These are phyloP conservation scores for Sporothrix globosa DNA, from an alignment of 2,329 filamentous ascomycete genomes.

Conservation along the genomic window DNA sequence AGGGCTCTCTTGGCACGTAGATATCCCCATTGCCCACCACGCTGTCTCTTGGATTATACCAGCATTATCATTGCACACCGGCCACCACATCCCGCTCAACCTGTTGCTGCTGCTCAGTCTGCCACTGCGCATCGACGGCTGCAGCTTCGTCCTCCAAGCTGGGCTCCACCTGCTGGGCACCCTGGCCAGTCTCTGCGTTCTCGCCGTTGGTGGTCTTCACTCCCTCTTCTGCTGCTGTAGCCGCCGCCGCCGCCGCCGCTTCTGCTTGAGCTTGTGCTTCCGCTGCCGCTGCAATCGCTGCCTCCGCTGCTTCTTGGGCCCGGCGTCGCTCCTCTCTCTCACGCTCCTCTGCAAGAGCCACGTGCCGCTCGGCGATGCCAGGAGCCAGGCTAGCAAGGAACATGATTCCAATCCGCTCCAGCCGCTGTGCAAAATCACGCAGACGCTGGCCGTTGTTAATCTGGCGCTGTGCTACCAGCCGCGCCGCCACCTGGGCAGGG, in stretches of 20 bases:
- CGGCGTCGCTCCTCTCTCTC: slow-evolving; percentile 52
- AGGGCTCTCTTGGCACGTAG: background rate
- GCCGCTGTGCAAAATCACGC: slow-evolving; percentile 54
- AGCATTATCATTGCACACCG: background rate
- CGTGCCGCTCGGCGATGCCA: slow-evolving; percentile 67
- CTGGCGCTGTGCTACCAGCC: slow-evolving; percentile 55
- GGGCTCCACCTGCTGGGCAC: background rate
- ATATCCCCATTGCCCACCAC: background rate
- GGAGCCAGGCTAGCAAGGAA: slow-evolving; percentile 69
- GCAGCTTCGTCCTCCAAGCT: background rate
- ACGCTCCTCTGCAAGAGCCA: slow-evolving; percentile 60
- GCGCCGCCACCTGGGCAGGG: slow-evolving; percentile 57
- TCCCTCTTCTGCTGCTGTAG: slow-evolving; percentile 37
- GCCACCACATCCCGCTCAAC: background rate
- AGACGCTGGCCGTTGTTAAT: slow-evolving; percentile 54
- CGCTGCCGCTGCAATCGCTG: slow-evolving; percentile 39
- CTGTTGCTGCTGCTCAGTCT: background rate
- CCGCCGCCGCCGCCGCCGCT: slow-evolving; percentile 42
- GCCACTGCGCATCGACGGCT: slow-evolving; percentile 14
- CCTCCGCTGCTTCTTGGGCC: slow-evolving; percentile 46
- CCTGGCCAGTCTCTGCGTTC: background rate
- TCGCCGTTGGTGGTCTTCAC: background rate
- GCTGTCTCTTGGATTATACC: background rate
- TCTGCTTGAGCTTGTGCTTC: slow-evolving; percentile 40
- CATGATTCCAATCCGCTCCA: slow-evolving; percentile 63